Percentiles rank a stretch among this genome's conserved stretches.
Conservation (phyloP, 805 yeast species). For the Nakazawaea pomicola region DNA sequence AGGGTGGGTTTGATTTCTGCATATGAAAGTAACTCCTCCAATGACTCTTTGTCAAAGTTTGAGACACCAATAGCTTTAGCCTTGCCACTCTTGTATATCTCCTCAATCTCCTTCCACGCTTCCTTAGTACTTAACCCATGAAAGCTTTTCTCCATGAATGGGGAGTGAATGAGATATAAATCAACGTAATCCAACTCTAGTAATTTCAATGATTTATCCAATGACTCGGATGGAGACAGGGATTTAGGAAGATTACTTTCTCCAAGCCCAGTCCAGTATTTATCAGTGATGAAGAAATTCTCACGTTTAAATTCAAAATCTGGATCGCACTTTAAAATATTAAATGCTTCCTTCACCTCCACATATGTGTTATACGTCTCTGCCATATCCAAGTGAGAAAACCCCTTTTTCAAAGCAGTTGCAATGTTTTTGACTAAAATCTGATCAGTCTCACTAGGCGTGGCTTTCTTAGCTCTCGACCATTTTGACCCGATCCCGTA, state of each 20-base stretch:
- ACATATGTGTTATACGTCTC: conserved; percentile 49
- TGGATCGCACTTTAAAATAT: conserved; percentile 9
- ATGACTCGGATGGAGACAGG: conserved; percentile 31
- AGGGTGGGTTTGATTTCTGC: conserved; percentile 57
- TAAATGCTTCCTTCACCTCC: conserved; percentile 11
- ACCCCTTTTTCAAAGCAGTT: conserved; percentile 28
- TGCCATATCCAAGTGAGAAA: conserved; percentile 55
- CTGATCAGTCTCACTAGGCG: conserved; percentile 12
- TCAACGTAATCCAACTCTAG: conserved; percentile 26
- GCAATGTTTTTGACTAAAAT: conserved; percentile 5
- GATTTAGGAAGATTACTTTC: conserved; percentile 8
- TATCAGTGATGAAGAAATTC: conserved; percentile 46
- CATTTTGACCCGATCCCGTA: conserved; percentile 65
- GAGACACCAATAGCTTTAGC: conserved; percentile 68
- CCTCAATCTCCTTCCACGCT: conserved; percentile 16
- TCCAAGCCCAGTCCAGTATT: conserved; percentile 34
- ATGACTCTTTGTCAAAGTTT: conserved; percentile 54
- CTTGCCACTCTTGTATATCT: conserved; percentile 41
- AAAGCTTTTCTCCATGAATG: conserved; percentile 20
- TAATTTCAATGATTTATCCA: conserved; percentile 35
- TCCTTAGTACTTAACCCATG: conserved; percentile 31
- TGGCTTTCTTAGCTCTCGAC: conserved; percentile 31
- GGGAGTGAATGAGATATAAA: conserved; percentile 12
- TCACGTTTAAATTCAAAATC: conserved; percentile 23
- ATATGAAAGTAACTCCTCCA: conserved; percentile 43